Evolutionary conservation across 2,329 filamentous ascomycete species (phyloP).

Genomic region (Myriosclerotinia curreyana): DNA sequence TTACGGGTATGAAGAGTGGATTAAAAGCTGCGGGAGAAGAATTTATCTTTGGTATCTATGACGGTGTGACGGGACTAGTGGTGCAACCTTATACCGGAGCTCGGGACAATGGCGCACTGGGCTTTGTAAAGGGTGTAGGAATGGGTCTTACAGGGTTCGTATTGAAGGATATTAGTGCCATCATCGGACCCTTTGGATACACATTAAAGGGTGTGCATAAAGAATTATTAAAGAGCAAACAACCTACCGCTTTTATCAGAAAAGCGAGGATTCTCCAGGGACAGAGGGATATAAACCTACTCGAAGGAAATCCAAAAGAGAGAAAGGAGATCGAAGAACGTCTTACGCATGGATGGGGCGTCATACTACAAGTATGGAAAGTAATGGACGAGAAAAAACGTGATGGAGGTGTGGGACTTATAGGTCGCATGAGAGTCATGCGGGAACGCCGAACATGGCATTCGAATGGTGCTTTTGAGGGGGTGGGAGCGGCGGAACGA

Average conservation of each 20-base stretch:
- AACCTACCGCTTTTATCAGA: conserved; percentile 53
- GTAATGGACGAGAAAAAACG: conserved; percentile 40
- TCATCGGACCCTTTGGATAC: conserved; percentile 60
- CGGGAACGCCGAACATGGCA: conserved; percentile 44
- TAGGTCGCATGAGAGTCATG: conserved; percentile 40
- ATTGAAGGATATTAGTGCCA: conserved; percentile 53
- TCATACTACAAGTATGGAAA: conserved; percentile 44
- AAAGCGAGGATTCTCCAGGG: conserved; percentile 59
- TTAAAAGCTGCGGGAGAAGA: conserved; percentile 55
- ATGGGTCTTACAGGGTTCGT: conserved; percentile 21
- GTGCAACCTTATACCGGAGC: conserved; percentile 57
- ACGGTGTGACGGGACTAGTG: conserved; percentile 62
- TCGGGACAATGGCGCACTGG: conserved; percentile 6
- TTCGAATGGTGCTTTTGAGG: conserved; percentile 45
- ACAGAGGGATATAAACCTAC: conserved; percentile 44
- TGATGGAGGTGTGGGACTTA: conserved; percentile 22
- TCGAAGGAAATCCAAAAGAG: conserved; percentile 40
- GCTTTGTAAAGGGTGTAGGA: conserved; percentile 18
- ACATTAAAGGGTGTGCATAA: conserved; percentile 62
- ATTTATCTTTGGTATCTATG: conserved; percentile 61
- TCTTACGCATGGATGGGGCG: conserved; percentile 43
- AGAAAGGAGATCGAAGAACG: conserved; percentile 34
- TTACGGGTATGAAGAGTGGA: conserved; percentile 58
- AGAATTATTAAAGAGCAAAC: conserved; percentile 52
- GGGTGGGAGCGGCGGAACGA: conserved; percentile 46